Evolutionary conservation across 1,284 basidiomycete genomes (phyloP), one percentile per base, ranked within the genome.

Genomic region (Agaricales sp.): DNA sequence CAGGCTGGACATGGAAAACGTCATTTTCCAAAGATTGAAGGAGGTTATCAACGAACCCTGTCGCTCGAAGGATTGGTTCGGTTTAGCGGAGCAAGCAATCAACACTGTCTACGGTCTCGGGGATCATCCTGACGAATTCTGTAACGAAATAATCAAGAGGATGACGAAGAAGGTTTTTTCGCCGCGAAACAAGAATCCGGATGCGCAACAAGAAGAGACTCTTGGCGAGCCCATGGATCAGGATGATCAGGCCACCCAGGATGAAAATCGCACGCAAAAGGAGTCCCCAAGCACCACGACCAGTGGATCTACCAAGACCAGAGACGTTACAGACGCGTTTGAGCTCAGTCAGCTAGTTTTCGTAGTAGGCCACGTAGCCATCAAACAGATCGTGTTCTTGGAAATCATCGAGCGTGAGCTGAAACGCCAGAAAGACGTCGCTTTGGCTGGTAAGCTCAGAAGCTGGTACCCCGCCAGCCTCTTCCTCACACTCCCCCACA

Each of bases 341-440:
- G 78, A 82, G 52, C 75, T 99, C 14, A 89, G 87, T 50, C 94
- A 98, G 62, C 75, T 98, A 16, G 70, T 99, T 4, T 99, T 98
- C 61, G 77, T 91, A 38, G 92, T 97, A 3, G 96, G 95, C 0
- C 95, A 99, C 63, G 88, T 96, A 16, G 92, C 93, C 3, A 90
- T 99, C 67, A 98, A 98, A 66, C 93, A 99, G 54, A 92, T 98
- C 50, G 93, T 96, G 20, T 96, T 92, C 63, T 78, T 99, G 24
- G 95, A 99, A 65, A 74, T 97, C 41, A 87, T 98, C n/a, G 95
- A 99, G 66, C 74, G 94, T 35, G 95, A 99, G 63, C 89, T 90
- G 80, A 99, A 99, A 69, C 74, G 93, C 13, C 85, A 95, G 64
- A 98, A 97, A 68, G 92, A 95, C 50, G 91, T 91, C 61, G 84